Evolutionary conservation across 331 rosid genomes (phyloP), one percentile per base, ranked within the genome.

Genomic region (Malus hybrid): DNA sequence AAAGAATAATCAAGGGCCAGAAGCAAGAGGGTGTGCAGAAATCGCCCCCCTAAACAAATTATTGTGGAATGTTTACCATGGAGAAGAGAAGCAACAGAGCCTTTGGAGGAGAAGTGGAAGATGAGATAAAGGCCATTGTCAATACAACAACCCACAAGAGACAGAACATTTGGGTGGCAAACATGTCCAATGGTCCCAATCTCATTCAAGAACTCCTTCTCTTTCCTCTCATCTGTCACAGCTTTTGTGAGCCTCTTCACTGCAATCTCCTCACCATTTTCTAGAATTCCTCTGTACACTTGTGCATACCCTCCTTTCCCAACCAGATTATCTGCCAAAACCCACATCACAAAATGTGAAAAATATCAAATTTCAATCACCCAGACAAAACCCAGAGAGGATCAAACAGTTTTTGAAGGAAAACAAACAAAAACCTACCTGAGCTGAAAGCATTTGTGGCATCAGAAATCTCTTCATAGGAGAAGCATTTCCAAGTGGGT

Each of bases 161-260:
- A 86, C 76, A 83, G 0, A 15, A 95, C 96, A 67, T 95, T 95
- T 19, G 85, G 77, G 77, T 95, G 99, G 44, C 70, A 76, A 6
- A 87, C 99, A 76, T 95, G 99, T 29, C 99, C 97, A 33, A 95
- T 86, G 15, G 97, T 95, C 3, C 99, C 97, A 81, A 95, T 95
- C 86, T 95, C 99, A 46, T 89, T 90, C 69, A 95, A 76, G 34
- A 95, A 95, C 78, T 95, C 99, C 75, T 84, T 95, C 83, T 90
- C 97, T 69, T 90, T 95, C 61, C 99, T 86, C 69, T 92, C 99
- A 71, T 95, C 99, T 12, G 83, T 80, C 7, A 80, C 87, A 39
- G 85, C 70, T 80, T 87, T 90, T 22, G 97, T 86, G 36, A 92
- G 86, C 82, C 96, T 92, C 78, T 95, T 95, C 81, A 95, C 99